phyloP scores from a whole-genome alignment of 1,284 basidiomycete species.

The Rhodotorula mucilaginosa region DNA sequence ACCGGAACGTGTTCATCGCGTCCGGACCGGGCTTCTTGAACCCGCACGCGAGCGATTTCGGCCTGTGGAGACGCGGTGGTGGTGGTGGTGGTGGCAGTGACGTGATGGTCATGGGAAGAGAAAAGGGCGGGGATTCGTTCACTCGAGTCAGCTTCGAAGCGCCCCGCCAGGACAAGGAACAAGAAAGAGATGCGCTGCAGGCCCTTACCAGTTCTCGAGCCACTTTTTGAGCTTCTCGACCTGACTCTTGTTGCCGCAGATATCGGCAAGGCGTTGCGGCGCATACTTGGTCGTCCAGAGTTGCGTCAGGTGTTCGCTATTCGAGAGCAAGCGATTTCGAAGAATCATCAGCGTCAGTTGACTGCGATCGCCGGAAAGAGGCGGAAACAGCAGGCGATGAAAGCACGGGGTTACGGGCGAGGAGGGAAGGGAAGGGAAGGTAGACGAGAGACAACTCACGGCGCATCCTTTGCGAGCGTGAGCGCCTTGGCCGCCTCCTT shows the following conservation, averaged over 20 bases:
- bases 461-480: constrained; percentile 52
- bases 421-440: too few relatives aligned
- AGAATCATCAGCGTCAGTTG: too few relatives aligned
- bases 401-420: not conserved
- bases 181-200: not conserved
- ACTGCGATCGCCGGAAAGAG: too few relatives aligned
- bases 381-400: not conserved
- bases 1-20: constrained; percentile 80
- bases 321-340: too few relatives aligned
- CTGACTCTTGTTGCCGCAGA: constrained; percentile 90
- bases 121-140: not conserved
- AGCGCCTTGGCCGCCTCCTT: constrained; percentile 66
- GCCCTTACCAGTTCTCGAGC: constrained; percentile 77
- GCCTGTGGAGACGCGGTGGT: constrained; percentile 55
- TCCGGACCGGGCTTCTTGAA: constrained; percentile 96
- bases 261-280: constrained; percentile 77
- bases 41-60: constrained; percentile 63
- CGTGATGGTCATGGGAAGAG: too few relatives aligned
- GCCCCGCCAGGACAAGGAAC: constrained; percentile 6
- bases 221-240: constrained; percentile 85
- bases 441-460: constrained; percentile 10
- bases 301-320: constrained; percentile 53
- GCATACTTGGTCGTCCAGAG: constrained; percentile 97
- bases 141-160: not conserved
- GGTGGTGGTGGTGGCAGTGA: not conserved